phyloP scores from a whole-genome alignment of 192 early-diverging fungal genomes.

The Coemansia aciculifera region DNA sequence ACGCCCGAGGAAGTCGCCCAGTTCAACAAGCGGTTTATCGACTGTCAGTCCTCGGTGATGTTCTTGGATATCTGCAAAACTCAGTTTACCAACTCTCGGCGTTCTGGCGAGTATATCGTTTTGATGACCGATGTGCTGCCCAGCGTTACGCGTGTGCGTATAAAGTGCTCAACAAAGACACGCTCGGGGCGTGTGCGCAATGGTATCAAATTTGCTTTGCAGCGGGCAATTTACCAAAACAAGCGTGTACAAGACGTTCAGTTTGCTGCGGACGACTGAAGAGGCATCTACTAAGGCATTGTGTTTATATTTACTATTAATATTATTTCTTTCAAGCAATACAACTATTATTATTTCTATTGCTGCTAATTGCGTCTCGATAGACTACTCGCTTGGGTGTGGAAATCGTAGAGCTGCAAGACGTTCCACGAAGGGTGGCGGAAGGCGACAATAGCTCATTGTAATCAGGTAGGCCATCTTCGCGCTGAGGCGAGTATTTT shows the following conservation, averaged over 20 bases:
- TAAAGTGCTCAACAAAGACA: background rate
- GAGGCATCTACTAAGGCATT: background rate
- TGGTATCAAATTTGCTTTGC: constrained; percentile 11
- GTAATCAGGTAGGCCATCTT: background rate
- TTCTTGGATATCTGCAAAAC: constrained; percentile 7
- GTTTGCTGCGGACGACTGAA: background rate
- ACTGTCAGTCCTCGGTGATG: constrained; percentile 1
- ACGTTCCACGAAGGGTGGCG: background rate
- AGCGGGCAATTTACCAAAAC: constrained; percentile 11
- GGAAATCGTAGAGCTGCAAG: constrained; percentile 3
- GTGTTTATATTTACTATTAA: background rate
- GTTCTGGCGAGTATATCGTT: constrained; percentile 20
- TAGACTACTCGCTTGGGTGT: constrained; percentile 3
- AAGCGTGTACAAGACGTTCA: background rate
- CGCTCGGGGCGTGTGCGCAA: background rate
- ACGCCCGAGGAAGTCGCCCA: background rate
- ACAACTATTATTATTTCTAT: background rate
- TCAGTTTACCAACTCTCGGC: constrained; percentile 5
- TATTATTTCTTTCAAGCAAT: background rate
- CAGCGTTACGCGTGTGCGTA: constrained; percentile 10
- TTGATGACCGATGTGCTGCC: constrained; percentile 19
- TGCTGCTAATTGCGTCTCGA: constrained; percentile 3
- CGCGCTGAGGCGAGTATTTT: constrained; percentile 23
- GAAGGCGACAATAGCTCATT: background rate
- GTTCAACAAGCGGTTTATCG: constrained; percentile 15